phyloP scores from a whole-genome alignment of 2,329 filamentous ascomycete species.

The Phyllosticta citriasiana region DNA sequence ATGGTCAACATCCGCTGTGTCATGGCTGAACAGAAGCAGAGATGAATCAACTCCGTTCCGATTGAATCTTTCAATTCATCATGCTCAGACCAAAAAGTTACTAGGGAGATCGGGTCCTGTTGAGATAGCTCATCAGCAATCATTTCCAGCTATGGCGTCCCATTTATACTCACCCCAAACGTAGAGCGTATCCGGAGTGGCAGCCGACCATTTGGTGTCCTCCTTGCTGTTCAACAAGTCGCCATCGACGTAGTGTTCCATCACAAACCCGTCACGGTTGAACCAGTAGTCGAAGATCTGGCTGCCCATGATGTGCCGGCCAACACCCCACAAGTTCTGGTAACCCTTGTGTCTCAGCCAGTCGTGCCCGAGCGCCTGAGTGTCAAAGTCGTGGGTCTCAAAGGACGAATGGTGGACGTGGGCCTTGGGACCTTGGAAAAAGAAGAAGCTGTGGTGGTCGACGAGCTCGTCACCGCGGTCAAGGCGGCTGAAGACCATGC shows the following conservation, averaged over 20 bases:
- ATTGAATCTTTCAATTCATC: too few species aligned
- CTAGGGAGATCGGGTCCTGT: background rate
- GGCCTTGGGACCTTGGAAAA: constrained; percentile 27
- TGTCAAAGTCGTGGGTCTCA: constrained; percentile 63
- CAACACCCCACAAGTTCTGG: constrained; percentile 59
- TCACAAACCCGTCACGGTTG: constrained; percentile 52
- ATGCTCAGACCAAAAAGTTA: background rate
- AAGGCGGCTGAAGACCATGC: constrained; percentile 44
- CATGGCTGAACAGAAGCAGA: too few species aligned
- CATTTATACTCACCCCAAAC: constrained; percentile 8
- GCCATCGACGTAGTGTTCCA: constrained; percentile 63
- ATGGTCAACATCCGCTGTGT: too few species aligned
- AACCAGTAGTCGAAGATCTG: constrained; percentile 69
- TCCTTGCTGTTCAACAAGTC: constrained; percentile 5
- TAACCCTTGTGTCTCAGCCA: constrained; percentile 56
- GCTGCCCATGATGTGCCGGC: constrained; percentile 57
- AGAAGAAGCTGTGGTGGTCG: constrained; percentile 49
- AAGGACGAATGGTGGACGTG: constrained; percentile 61
- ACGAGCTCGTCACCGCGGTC: constrained; percentile 40
- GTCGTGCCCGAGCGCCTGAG: constrained; percentile 59
- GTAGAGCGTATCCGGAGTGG: constrained; percentile 3
- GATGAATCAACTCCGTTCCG: too few species aligned
- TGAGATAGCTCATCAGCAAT: background rate
- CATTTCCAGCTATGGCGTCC: background rate
- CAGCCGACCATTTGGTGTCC: background rate